Evolutionary conservation across 108 stramenopile species (phyloP).

Genomic region (Ochromonas danica): DNA sequence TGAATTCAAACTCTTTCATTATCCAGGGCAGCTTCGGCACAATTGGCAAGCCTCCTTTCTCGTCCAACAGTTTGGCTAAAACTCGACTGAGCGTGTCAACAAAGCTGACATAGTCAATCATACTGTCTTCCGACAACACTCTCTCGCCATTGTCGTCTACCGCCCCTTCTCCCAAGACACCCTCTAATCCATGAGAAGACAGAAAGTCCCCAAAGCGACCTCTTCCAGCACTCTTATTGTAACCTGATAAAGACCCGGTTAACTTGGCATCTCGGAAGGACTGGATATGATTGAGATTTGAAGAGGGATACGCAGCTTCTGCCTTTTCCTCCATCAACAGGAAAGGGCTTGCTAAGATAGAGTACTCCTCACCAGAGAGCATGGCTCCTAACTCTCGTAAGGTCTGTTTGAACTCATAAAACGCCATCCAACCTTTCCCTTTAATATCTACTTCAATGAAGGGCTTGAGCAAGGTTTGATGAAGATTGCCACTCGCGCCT

Average conservation of each 20-base stretch:
- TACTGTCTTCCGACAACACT: background rate
- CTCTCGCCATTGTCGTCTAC: background rate
- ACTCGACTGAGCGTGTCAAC: background rate
- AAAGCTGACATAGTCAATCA: background rate
- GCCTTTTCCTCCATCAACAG: background rate
- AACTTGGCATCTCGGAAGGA: constrained; percentile 5
- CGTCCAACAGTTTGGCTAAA: background rate
- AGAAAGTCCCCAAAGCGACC: background rate
- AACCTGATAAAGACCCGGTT: background rate
- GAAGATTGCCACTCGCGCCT: background rate
- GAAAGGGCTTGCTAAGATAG: background rate
- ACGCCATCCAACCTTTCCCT: background rate
- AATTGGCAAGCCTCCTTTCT: background rate
- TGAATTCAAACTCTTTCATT: constrained; percentile 21
- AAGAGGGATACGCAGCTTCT: background rate
- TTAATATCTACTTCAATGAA: background rate
- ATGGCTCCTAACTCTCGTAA: background rate
- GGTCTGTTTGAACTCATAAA: background rate
- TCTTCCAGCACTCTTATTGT: background rate
- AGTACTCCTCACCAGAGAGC: background rate
- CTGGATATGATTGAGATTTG: background rate
- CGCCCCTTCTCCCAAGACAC: background rate
- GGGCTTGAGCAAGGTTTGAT: background rate
- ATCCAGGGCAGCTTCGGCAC: constrained; percentile 4
- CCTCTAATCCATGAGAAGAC: background rate